Percentiles rank a stretch among this genome's conserved stretches.
Evolutionary conservation across 108 stramenopile genomes (phyloP).

Genomic region (Asterionellopsis glacialis): DNA sequence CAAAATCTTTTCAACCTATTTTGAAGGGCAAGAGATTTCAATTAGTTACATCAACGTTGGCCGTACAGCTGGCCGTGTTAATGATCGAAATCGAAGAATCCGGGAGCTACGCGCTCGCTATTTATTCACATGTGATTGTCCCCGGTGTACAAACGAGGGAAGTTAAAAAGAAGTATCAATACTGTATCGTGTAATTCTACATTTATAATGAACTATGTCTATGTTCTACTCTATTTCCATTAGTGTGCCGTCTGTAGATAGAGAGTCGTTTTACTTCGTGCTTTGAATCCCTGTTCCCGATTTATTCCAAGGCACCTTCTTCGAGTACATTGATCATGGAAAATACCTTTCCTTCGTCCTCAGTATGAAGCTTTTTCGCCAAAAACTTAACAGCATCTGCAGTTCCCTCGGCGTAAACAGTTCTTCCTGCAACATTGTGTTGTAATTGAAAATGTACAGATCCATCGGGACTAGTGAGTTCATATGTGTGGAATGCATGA

Average conservation of each 20-base stretch:
- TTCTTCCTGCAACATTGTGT: constrained; percentile 96
- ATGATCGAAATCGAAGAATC: constrained; percentile 20
- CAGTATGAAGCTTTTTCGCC: constrained; percentile 63
- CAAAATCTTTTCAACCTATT: too few relatives aligned
- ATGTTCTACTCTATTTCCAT: too few relatives aligned
- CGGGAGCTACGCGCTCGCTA: constrained; percentile 40
- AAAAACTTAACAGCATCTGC: constrained; percentile 96
- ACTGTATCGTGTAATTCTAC: background rate
- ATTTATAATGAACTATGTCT: background rate
- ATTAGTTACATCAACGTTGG: constrained; percentile 44
- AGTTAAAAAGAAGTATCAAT: background rate
- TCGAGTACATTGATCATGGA: constrained; percentile 88
- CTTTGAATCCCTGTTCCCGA: background rate
- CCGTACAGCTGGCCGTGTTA: constrained; percentile 5
- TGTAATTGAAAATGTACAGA: constrained; percentile 91
- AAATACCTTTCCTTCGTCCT: constrained; percentile 67
- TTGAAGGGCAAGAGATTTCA: constrained; percentile 22
- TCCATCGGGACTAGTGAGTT: constrained; percentile 87
- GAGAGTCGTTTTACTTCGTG: background rate
- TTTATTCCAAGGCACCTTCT: constrained; percentile 79
- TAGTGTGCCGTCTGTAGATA: too few relatives aligned
- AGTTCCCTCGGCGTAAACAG: constrained; percentile 97
- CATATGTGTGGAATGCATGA: constrained; percentile 98
- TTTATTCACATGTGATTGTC: constrained; percentile 50
- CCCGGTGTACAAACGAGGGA: constrained; percentile 15